Evolutionary conservation across 495 filamentous ascomycete genomes (phyloP), one percentile per base, ranked within the genome.

Genomic region (Talaromyces proteolyticus): DNA sequence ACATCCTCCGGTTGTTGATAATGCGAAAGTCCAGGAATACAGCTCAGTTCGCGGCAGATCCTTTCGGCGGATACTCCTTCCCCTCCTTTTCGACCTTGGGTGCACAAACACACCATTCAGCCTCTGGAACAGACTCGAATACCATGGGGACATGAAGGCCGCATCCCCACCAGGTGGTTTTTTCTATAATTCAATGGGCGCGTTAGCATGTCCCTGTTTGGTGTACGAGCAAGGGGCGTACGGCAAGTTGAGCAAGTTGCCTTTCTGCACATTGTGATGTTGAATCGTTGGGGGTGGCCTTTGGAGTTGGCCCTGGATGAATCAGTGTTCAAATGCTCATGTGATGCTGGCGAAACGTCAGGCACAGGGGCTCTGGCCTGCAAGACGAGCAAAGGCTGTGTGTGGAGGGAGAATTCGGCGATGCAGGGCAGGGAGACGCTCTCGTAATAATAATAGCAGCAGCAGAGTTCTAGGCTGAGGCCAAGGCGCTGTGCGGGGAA

Each of bases 151-250:
- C 74, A 57, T 91, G 87, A 22, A 36, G 62, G 38, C 87, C 86
- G 67, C 87, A 91, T 49, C 87, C 86, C 54, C 65, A 75, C 87
- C 86, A 91, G 43, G 83, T 79, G 49, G 67, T 62, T 53, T 87
- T 85, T 47, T 77, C 86, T 89, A 48, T 53, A n/a, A n/a, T 16
- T 47, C 39, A 36, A 7, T 14, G 2, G 10, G 18, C 38, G 12
- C 23, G 12, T 47, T 21, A 20, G 36, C 17, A 10, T 50, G 11
- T 10, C 10, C 24, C 6, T 14, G 19, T 8, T 8, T 21, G 14
- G 19, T n/a, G 12, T 19, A 42, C 18, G 24, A 21, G 29, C 10
- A 6, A 25, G 19, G 12, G 17, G 37, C 68, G 48, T 65, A 79
- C 76, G 66, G 65, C 76, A 79, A 39, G 58, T 73, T 3, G 66